phyloP scores from a whole-genome alignment of 148 eudicot species.

The Pouteria glomerata region DNA sequence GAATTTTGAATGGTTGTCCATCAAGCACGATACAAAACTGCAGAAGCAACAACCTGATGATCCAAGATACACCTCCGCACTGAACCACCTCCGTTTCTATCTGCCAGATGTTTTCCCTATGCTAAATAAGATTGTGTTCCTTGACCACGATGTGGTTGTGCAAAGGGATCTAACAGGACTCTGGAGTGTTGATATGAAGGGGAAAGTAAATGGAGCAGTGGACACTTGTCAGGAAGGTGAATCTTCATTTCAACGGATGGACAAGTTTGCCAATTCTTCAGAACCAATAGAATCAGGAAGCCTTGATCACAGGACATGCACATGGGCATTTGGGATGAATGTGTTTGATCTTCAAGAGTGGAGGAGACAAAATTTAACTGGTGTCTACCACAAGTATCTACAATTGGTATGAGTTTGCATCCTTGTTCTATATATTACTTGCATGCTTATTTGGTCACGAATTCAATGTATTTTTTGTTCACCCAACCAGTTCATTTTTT shows the following conservation, averaged over 20 bases:
- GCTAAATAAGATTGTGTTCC: conserved; percentile 72
- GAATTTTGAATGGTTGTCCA: conserved; percentile 46
- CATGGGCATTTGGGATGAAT: conserved; percentile 99
- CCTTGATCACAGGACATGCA: conserved; percentile 64
- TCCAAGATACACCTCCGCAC: conserved; percentile 68
- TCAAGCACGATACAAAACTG: conserved; percentile 27
- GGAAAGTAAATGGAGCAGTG: conserved; percentile 87
- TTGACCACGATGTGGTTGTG: conserved; percentile 96
- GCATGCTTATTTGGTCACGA: neutral
- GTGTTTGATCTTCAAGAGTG: conserved; percentile 74
- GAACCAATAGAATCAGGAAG: conserved; percentile 54
- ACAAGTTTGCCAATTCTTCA: conserved; percentile 66
- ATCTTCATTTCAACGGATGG: conserved; percentile 62
- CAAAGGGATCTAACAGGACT: conserved; percentile 72
- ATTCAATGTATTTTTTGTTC: neutral
- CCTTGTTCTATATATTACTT: neutral
- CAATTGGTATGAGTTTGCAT: conserved; percentile 34
- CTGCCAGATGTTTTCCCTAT: conserved; percentile 85
- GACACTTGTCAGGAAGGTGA: conserved; percentile 69
- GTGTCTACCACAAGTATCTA: conserved; percentile 57
- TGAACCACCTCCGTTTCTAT: conserved; percentile 90
- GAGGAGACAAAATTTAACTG: conserved; percentile 67
- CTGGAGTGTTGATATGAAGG: conserved; percentile 66
- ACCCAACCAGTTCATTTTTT: neutral
- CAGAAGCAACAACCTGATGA: conserved; percentile 54